Evolutionary conservation across 2,329 filamentous ascomycete species (phyloP), one percentile per base, ranked within the genome.

Genomic region (Fusarium guadeloupense): DNA sequence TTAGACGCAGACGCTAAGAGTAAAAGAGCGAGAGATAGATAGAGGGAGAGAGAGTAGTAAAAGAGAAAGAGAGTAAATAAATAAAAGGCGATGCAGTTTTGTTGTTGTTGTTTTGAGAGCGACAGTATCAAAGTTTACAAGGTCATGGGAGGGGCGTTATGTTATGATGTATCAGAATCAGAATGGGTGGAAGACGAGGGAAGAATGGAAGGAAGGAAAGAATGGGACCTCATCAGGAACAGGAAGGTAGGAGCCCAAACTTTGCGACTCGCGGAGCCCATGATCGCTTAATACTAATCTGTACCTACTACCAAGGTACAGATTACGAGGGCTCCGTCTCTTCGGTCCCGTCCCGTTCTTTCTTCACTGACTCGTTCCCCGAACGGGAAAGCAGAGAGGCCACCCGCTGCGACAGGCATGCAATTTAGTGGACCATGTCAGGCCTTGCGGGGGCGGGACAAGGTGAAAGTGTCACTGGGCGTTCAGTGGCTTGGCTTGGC

Each of bases 271-370:
- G n/a, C n/a, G n/a, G n/a, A 63, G 57, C 50, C 54, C 58, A 59
- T 53, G 60, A 69, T 69, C 48, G 61, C 66, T 69, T 64, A 66
- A 69, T 69, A 69, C 63, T 23, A 51, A n/a, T 30, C 33, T 28
- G 13, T 14, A 33, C 21, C 19, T 30, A n/a, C n/a, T n/a, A n/a
- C n/a, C n/a, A n/a, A n/a, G n/a, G n/a, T n/a, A n/a, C n/a, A n/a
- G n/a, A n/a, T n/a, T n/a, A n/a, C n/a, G n/a, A n/a, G n/a, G 20
- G 16, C 20, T 38, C 17, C 26, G 26, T 28, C 26, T 12, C 12
- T 10, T 28, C 26, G 26, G 26, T 28, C 28, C 28, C 28, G 28
- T 55, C 21, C 19, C 28, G 52, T 26, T 26, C 25, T 26, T 12
- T 49, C 26, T 20, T 25, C 35, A 50, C 66, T 68, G 66, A 68